phyloP scores from a whole-genome alignment of 768 basidiomycete species.

The Leccinum incarnatum region DNA sequence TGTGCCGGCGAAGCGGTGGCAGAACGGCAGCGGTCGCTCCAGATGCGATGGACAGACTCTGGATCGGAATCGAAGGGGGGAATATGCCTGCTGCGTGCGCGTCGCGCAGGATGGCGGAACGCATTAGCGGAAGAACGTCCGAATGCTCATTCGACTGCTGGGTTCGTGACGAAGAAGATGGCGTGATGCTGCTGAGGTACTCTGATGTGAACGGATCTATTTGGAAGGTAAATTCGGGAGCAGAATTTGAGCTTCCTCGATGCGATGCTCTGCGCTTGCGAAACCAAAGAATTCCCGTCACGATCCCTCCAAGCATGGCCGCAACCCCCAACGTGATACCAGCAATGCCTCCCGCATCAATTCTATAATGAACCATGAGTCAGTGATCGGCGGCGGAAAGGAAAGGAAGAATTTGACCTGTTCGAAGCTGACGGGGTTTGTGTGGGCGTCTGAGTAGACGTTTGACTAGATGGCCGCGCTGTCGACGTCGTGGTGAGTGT shows the following conservation, averaged over 20 bases:
- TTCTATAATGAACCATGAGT: conserved; percentile 13
- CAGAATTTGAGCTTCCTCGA: background rate
- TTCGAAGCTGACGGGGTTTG: background rate
- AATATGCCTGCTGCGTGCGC: conserved; percentile 1
- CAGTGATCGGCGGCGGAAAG: background rate
- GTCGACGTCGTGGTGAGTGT: conserved; percentile 56
- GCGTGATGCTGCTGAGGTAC: background rate
- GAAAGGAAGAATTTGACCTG: conserved; percentile 7
- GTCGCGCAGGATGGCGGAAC: conserved; percentile 12
- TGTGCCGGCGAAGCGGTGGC: conserved; percentile 3
- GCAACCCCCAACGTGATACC: conserved; percentile 14
- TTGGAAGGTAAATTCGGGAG: background rate
- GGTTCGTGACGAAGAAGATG: background rate
- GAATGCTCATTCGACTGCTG: background rate
- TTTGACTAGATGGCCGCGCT: conserved; percentile 36
- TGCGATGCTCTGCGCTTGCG: conserved; percentile 6
- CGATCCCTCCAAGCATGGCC: background rate
- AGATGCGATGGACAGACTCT: background rate
- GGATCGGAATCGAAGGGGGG: background rate
- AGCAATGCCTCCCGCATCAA: conserved; percentile 4
- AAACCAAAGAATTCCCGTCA: conserved; percentile 4
- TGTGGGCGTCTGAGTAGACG: background rate
- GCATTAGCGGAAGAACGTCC: conserved; percentile 1
- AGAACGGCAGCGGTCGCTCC: background rate
- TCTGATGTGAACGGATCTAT: conserved; percentile 3